Evolutionary conservation across 495 filamentous ascomycete genomes (phyloP), one percentile per base, ranked within the genome.

Genomic region (Hapsidospora chrysogenum): DNA sequence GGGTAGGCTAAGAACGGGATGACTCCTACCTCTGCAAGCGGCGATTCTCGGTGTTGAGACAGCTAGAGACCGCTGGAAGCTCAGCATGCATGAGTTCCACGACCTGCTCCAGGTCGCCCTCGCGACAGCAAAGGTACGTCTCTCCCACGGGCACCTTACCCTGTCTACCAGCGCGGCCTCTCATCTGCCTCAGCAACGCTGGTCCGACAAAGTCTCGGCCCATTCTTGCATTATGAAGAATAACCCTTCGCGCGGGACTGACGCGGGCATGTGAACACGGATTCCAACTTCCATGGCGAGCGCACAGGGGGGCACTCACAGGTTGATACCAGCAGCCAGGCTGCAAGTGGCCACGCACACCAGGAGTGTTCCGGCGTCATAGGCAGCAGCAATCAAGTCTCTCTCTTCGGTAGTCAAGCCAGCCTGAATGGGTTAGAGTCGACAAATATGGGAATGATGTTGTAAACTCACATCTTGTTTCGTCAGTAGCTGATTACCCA

Each of bases 171-270:
- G 82, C 82, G 37, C 82, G 68, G 9, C 82, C 82, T 44, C 80
- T 72, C 82, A 86, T 89, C 54, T 89, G 82, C 25, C 80, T 70
- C 64, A 84, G 56, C 74, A 84, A 80, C 16, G 81, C 71, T 2
- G 81, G 80, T 0, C 76, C 78, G 25, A 85, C 72, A 17, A 85
- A 56, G 31, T 85, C 77, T 14, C 76, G 66, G 7, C 82, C 82
- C 80, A 85, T 85, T 11, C 76, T 63, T 19, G 74, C 80, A 17
- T 73, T 75, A 46, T 83, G 76, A 19, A 89, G 68, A 25, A 89
- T 84, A 3, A 89, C 82, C 43, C 82, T 58, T 41, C 82, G 60
- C 9, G 82, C 82, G 4, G 64, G 64, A 6, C 38, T 42, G 17
- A 2, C n/a, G n/a, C n/a, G n/a, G n/a, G n/a, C n/a, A n/a, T n/a